phyloP scores from a whole-genome alignment of 257 asterid species.

The Solanum sejunctum region DNA sequence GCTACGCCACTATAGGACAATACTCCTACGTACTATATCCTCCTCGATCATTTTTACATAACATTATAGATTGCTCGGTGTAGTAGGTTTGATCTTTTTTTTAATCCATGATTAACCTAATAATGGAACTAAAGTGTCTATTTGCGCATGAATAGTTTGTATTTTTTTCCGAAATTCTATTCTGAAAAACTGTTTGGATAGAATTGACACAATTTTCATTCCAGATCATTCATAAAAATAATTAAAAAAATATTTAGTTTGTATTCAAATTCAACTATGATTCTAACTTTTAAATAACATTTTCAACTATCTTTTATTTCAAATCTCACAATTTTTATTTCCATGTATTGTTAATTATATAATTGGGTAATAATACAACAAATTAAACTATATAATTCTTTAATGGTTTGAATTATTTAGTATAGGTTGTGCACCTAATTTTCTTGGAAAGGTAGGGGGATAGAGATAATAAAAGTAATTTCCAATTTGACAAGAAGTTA shows the following conservation, averaged over 20 bases:
- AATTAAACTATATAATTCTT: neutral
- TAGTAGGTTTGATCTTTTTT: neutral
- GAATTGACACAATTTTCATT: neutral
- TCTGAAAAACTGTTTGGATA: too few species aligned
- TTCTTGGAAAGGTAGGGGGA: neutral
- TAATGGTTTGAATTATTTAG: neutral
- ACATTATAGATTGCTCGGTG: neutral
- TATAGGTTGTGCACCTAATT: neutral
- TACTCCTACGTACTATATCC: neutral
- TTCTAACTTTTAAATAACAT: too few species aligned
- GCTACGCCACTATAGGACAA: too few species aligned
- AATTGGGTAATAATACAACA: neutral
- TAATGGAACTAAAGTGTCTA: neutral
- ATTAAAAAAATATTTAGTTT: too few species aligned
- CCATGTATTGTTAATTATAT: neutral
- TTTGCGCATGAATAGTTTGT: neutral
- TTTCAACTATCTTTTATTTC: neutral
- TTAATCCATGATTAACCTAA: neutral
- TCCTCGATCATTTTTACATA: neutral
- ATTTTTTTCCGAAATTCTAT: neutral
- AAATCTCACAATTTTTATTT: neutral
- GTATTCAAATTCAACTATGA: too few species aligned
- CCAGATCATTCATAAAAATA: neutral
- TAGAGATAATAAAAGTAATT: neutral
- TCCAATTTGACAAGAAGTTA: neutral